Conservation (phyloP, 257 asterid genomes). For the Nicotiana obtusifolia region DNA sequence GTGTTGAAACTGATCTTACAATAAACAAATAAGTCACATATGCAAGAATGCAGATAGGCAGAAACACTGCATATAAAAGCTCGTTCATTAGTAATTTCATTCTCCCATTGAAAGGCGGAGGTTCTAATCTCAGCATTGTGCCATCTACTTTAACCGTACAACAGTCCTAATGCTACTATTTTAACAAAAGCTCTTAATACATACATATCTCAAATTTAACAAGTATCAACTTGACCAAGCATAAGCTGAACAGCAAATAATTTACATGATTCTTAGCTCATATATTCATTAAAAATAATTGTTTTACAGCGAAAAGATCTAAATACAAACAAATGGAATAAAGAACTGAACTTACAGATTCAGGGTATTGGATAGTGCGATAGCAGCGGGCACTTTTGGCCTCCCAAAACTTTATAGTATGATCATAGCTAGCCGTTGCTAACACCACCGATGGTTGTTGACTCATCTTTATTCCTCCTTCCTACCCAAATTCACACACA, state of each 20-base stretch:
- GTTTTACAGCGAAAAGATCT: not conserved
- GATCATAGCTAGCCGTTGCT: constrained; percentile 98
- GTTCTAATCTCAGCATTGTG: not conserved
- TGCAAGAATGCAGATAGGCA: not conserved
- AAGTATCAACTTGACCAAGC: not conserved
- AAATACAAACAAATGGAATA: not conserved
- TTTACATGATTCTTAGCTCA: not conserved
- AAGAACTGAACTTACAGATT: constrained; percentile 51
- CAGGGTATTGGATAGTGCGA: constrained; percentile 91
- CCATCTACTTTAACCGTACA: not conserved
- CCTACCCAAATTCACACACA: not conserved
- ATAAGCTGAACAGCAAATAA: not conserved
- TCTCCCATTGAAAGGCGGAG: not conserved
- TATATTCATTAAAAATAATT: not conserved
- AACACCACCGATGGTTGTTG: constrained; percentile 86
- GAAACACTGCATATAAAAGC: not conserved
- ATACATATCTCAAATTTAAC: not conserved
- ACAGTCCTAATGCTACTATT: not conserved
- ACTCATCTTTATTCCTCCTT: constrained; percentile 39
- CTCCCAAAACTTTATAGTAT: constrained; percentile 96
- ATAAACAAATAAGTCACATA: not conserved
- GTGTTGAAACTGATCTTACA: no score
- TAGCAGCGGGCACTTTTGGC: constrained; percentile 89
- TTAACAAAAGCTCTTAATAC: not conserved
- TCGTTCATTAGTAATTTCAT: not conserved